These are phyloP conservation scores for Parmelia sp. DNA, from an alignment of 495 filamentous ascomycete species.

Conservation along the genomic window DNA sequence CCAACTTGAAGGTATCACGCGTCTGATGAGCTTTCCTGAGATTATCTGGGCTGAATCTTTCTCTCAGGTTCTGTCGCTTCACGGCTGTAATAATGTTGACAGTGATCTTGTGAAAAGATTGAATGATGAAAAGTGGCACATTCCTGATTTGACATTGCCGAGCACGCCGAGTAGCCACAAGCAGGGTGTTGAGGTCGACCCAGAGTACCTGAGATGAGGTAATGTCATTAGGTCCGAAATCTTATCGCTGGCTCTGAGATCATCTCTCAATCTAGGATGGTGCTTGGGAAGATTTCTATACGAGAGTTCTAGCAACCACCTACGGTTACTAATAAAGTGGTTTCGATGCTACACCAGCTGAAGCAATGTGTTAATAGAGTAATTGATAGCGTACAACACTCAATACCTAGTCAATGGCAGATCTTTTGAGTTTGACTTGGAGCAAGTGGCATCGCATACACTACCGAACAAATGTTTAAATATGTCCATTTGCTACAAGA, in stretches of 20 bases:
- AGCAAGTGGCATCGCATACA: too few relatives aligned
- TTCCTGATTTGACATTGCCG: conserved; percentile 32
- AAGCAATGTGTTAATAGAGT: too few relatives aligned
- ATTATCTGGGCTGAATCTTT: not conserved
- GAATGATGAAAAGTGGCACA: conserved; percentile 32
- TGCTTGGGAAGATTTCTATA: not conserved
- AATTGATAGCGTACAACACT: too few relatives aligned
- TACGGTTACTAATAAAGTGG: too few relatives aligned
- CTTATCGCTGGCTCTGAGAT: not conserved
- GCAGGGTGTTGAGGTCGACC: conserved; percentile 32
- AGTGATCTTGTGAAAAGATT: conserved; percentile 27
- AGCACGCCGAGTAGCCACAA: conserved; percentile 17
- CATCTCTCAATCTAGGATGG: too few relatives aligned
- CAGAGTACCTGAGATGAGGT: conserved; percentile 17
- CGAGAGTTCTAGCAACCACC: too few relatives aligned
- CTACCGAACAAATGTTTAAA: too few relatives aligned
- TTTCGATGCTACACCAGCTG: too few relatives aligned
- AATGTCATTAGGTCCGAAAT: not conserved
- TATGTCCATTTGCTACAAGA: too few relatives aligned
- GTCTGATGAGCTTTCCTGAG: not conserved
- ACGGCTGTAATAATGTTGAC: conserved; percentile 31
- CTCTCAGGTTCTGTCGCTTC: conserved; percentile 33
- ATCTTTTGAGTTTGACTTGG: too few relatives aligned
- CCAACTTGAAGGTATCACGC: conserved; percentile 13
- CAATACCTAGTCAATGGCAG: too few relatives aligned